Base-by-base conservation (phyloP, 1,139 yeast species). In the Geotrichum bryndzae region DNA sequence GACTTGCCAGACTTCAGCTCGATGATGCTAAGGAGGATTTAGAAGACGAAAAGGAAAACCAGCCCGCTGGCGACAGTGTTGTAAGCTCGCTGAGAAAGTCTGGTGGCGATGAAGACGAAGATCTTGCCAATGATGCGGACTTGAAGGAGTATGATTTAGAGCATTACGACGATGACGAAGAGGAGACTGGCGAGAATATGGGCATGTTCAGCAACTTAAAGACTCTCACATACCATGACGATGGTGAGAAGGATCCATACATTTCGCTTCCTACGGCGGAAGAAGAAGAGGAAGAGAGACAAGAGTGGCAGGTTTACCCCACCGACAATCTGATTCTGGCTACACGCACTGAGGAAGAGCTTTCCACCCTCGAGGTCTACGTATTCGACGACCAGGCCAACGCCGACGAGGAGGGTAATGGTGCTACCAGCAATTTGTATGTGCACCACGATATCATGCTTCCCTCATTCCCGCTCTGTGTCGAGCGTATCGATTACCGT, bases 361-460 rank as follows among this genome's bases (percentile, higher is more conserved):
- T 94, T 54, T 91, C 97, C 15, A 89, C 88, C 72, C 80, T 94
- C 71, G 99, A 94, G 71, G 95, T 94, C 1, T 92, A 92, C 70
- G 90, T 95, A 35, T 94, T 92, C 74, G 98, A 94, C 73, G 97
- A 92, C 72, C 63, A 64, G 15, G 66, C 65, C n/a, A 89, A 88
- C 59, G 89, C 87, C 60, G 89, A 88, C 59, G 84, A 81, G 65
- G 90, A 84, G 61, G 91, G 85, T 69, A 82, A 81, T 10, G 61
- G 63, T 18, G 66, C 76, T 76, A 95, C 85, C 56, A 80, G 86
- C 60, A 85, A 87, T 54, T 78, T 94, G 67, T 94, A 94, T 70
- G 96, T 94, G 59, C 99, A 94, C 73, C 99, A 94, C 76, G 99
- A 95, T 74, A 79, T 94, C 67, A 90, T 94, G 97, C 82, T 94